Percentiles rank a stretch among this genome's conserved stretches.
Evolutionary conservation across 2,329 filamentous ascomycete species (phyloP).

Genomic region (Cladophialophora psammophila): DNA sequence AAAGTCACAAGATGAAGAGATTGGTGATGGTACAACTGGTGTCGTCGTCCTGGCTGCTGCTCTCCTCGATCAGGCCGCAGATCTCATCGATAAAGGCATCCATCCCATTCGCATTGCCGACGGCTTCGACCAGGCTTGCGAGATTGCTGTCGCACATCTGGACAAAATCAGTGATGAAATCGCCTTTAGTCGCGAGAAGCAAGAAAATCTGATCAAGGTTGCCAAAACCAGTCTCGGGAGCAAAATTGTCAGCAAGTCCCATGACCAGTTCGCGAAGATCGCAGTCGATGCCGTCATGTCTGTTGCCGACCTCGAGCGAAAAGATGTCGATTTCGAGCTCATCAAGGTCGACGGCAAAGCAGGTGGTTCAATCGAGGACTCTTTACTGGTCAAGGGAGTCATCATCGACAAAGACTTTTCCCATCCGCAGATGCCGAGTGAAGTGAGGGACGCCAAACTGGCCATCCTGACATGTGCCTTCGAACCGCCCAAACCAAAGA

Average conservation of each 20-base stretch:
- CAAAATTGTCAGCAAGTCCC: constrained; percentile 99
- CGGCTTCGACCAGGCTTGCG: constrained; percentile 96
- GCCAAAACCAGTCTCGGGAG: constrained; percentile 94
- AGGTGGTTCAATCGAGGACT: constrained; percentile 90
- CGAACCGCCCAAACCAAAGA: constrained; percentile 99
- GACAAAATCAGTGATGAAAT: constrained; percentile 93
- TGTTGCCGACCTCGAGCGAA: constrained; percentile 92
- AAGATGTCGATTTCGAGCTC: constrained; percentile 97
- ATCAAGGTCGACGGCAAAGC: constrained; percentile 99
- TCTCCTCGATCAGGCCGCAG: constrained; percentile 92
- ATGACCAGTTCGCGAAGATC: constrained; percentile 97
- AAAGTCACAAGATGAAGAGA: constrained; percentile 98
- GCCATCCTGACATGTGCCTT: constrained; percentile 98
- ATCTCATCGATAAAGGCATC: constrained; percentile 99
- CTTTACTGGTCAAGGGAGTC: constrained; percentile 93
- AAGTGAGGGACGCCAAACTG: constrained; percentile 94
- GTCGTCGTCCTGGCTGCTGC: constrained; percentile 96
- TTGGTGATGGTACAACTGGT: constrained; percentile 96
- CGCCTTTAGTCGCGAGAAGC: constrained; percentile 80
- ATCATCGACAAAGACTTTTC: constrained; percentile 99
- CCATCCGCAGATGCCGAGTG: constrained; percentile 97
- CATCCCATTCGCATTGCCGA: constrained; percentile 98
- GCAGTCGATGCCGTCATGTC: constrained; percentile 96
- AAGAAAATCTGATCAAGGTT: constrained; percentile 87
- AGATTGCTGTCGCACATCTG: constrained; percentile 90